phyloP scores from a whole-genome alignment of 306 rosid genomes.

The Sesbania bispinosa region DNA sequence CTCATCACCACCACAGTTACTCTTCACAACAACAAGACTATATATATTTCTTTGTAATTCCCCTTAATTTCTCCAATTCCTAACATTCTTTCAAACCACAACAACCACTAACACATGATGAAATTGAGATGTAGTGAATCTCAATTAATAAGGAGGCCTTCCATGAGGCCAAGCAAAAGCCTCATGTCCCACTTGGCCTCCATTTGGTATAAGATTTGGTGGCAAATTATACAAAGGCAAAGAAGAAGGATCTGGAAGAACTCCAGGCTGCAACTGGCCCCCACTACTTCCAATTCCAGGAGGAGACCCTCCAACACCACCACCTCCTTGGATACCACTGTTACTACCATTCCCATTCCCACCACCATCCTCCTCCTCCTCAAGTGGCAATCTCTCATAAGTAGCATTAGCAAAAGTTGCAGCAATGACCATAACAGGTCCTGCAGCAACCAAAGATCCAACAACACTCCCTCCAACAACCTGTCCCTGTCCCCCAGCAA shows the following conservation, averaged over 20 bases:
- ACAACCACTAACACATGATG: too few relatives aligned
- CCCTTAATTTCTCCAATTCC: constrained; percentile 15
- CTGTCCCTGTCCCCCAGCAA: constrained; percentile 87
- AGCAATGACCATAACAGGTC: constrained; percentile 86
- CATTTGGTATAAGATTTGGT: constrained; percentile 66
- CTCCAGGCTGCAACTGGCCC: constrained; percentile 44
- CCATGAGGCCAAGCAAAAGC: constrained; percentile 71
- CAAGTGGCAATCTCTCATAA: constrained; percentile 85
- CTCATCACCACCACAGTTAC: background rate
- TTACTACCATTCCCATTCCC: constrained; percentile 20
- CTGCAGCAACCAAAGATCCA: constrained; percentile 81
- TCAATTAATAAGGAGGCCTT: constrained; percentile 53
- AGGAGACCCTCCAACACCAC: constrained; percentile 40
- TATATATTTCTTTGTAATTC: constrained; percentile 1
- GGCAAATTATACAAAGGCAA: constrained; percentile 58
- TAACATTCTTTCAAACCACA: background rate
- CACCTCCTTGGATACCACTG: constrained; percentile 33
- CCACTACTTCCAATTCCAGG: constrained; percentile 40
- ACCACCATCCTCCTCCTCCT: constrained; percentile 57
- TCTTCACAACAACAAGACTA: constrained; percentile 18
- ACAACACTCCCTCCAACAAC: constrained; percentile 90
- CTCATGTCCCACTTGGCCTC: constrained; percentile 66
- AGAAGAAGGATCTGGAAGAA: constrained; percentile 61
- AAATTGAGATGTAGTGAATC: too few relatives aligned
- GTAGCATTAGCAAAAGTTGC: constrained; percentile 94